Conservation (phyloP, 169 alveolate species). For the Amoebophrya sp. region DNA sequence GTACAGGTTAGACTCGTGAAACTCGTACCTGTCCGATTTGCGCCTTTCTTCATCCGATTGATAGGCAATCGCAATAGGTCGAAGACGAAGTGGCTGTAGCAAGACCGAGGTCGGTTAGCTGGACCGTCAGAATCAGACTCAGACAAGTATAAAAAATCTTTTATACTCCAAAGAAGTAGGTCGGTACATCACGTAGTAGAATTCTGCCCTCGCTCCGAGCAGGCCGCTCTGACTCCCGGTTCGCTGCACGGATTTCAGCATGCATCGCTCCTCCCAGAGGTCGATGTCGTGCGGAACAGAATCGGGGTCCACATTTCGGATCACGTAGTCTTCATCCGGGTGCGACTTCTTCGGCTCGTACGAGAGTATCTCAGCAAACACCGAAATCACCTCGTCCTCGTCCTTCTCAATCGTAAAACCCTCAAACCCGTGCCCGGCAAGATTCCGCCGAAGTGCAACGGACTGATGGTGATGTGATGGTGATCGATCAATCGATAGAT, state of each 20-base stretch:
- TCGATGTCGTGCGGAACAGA: not conserved
- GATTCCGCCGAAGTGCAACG: not conserved
- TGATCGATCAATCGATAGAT: no score
- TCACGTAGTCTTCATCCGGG: not conserved
- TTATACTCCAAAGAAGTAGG: no score
- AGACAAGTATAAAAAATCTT: no score
- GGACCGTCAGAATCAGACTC: no score
- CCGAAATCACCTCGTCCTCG: not conserved
- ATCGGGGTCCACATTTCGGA: not conserved
- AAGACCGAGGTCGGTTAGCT: no score
- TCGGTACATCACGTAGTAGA: not conserved
- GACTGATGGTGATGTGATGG: no score
- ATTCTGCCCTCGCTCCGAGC: no score
- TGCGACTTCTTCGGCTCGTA: not conserved
- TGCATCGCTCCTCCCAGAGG: not conserved
- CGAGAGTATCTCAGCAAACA: not conserved
- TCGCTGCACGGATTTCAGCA: not conserved
- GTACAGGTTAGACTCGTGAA: not conserved
- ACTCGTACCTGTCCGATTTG: constrained; percentile 3
- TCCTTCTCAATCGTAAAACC: not conserved
- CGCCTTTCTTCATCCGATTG: no score
- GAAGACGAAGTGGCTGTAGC: no score
- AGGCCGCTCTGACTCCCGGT: not conserved
- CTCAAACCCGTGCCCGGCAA: not conserved
- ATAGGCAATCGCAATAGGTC: no score